phyloP scores from a whole-genome alignment of 164 flowering plant genomes.

The Dillenia turbinata region DNA sequence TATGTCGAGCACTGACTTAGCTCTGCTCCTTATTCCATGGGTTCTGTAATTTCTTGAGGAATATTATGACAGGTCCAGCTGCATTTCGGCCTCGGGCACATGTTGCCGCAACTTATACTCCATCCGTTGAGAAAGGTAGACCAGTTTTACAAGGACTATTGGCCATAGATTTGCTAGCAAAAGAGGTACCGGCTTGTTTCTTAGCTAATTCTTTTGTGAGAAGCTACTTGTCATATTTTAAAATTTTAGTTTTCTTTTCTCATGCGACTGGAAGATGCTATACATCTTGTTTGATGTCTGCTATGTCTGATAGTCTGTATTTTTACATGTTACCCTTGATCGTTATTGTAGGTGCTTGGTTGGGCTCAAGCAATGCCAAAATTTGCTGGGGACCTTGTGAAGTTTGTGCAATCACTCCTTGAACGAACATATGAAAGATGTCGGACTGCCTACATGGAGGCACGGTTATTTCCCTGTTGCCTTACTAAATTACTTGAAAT shows the following conservation, averaged over 20 bases:
- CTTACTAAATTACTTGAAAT: conserved; percentile 3
- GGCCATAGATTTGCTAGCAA: conserved; percentile 89
- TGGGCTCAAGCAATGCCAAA: conserved; percentile 99
- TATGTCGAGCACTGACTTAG: no score
- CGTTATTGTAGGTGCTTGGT: conserved; percentile 66
- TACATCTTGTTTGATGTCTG: no score
- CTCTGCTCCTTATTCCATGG: no score
- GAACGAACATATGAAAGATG: conserved; percentile 98
- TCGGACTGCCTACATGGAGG: conserved; percentile 98
- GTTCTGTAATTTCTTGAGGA: background rate
- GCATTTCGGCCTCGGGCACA: conserved; percentile 96
- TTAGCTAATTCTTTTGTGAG: background rate
- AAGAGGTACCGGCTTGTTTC: conserved; percentile 51
- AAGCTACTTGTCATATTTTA: no score
- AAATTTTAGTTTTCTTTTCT: background rate
- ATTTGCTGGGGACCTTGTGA: conserved; percentile 85
- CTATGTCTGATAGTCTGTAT: no score
- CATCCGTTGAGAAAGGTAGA: conserved; percentile 79
- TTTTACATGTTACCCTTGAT: conserved; percentile 2
- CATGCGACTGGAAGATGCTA: background rate
- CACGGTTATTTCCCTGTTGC: conserved; percentile 22
- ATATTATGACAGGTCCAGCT: conserved; percentile 74
- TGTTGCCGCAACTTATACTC: conserved; percentile 56
- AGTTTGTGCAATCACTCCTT: conserved; percentile 91
- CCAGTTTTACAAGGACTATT: conserved; percentile 94